Evolutionary conservation across 257 asterid genomes (phyloP).

Genomic region (Solanum paucissectum): DNA sequence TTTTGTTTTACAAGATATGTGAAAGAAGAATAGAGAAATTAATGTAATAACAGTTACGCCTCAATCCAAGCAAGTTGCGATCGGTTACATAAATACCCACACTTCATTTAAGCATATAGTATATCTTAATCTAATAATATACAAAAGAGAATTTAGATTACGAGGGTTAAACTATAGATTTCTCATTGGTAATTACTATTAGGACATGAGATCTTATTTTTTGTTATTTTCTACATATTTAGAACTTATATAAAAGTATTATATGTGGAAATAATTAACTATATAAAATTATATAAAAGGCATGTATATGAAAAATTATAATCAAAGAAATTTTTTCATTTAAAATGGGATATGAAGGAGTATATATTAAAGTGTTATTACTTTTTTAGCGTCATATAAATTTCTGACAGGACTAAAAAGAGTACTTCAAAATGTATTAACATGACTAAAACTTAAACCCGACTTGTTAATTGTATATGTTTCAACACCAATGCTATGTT

Average conservation of each 20-base stretch:
- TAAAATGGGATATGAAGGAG: not conserved
- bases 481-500: too few relatives aligned
- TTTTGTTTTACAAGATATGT: not conserved
- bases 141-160: not conserved
- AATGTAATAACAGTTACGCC: not conserved
- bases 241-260: too few relatives aligned
- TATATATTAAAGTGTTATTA: too few relatives aligned
- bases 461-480: too few relatives aligned
- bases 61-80: not conserved
- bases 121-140: not conserved
- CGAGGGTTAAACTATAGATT: not conserved
- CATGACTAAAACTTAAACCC: too few relatives aligned
- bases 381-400: not conserved
- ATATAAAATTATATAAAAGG: too few relatives aligned
- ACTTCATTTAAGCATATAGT: not conserved
- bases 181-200: not conserved
- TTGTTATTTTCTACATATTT: too few relatives aligned
- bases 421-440: not conserved
- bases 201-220: not conserved
- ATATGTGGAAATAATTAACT: not conserved
- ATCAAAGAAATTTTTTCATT: not conserved
- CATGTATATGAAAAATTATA: not conserved
- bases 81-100: not conserved
- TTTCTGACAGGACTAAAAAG: not conserved
- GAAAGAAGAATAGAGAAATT: not conserved